Conservation (phyloP, 192 early-diverging fungal species). For the Mortierella antarctica region DNA sequence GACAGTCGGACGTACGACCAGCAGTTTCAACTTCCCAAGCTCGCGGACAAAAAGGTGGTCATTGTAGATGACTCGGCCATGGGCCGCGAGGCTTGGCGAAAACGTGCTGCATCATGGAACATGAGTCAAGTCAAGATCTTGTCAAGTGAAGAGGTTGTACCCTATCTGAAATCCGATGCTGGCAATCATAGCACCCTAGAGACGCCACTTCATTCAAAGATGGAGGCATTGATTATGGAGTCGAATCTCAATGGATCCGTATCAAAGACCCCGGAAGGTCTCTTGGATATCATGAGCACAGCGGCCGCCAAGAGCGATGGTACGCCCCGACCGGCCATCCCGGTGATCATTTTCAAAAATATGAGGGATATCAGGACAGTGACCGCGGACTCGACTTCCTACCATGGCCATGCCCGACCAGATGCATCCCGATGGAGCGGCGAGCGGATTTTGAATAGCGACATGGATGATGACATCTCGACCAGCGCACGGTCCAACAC, state of each 20-base stretch:
- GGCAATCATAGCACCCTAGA: neutral
- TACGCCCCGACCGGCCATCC: neutral
- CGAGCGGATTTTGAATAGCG: slow-evolving; percentile 49
- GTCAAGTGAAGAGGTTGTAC: slow-evolving; percentile 23
- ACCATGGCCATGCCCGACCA: slow-evolving; percentile 38
- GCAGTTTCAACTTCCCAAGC: slow-evolving; percentile 38
- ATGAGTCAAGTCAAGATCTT: slow-evolving; percentile 37
- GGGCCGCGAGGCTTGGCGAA: slow-evolving; percentile 46
- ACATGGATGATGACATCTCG: slow-evolving; percentile 16
- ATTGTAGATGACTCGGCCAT: slow-evolving; percentile 33
- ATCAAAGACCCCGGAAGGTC: slow-evolving; percentile 13
- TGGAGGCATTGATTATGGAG: slow-evolving; percentile 44
- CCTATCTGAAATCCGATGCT: slow-evolving; percentile 4
- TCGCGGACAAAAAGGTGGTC: slow-evolving; percentile 33
- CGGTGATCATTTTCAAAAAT: slow-evolving; percentile 49
- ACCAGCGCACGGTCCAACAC: neutral
- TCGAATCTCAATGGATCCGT: slow-evolving; percentile 30
- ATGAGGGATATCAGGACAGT: slow-evolving; percentile 36
- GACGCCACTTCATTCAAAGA: slow-evolving; percentile 7
- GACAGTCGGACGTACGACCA: slow-evolving; percentile 37
- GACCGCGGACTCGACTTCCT: slow-evolving; percentile 16
- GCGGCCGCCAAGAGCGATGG: neutral
- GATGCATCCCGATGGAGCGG: slow-evolving; percentile 43
- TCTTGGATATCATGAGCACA: slow-evolving; percentile 30
- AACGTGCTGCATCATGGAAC: slow-evolving; percentile 27